These are phyloP conservation scores for Boletus vinaceobasis DNA, from an alignment of 768 basidiomycete genomes.

Conservation along the genomic window DNA sequence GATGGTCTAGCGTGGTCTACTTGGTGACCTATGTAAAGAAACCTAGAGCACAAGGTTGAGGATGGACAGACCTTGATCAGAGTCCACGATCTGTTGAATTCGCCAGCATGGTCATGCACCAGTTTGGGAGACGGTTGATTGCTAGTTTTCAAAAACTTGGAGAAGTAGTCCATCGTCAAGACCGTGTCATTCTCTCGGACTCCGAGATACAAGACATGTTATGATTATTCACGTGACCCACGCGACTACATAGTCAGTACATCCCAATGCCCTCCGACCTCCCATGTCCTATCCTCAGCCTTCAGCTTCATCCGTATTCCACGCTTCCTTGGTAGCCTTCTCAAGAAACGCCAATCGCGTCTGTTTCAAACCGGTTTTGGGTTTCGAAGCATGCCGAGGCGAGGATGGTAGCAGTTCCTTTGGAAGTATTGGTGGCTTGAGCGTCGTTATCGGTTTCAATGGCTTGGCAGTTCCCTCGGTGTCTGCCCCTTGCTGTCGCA, in stretches of 20 bases:
- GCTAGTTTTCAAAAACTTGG: slow-evolving; percentile 60
- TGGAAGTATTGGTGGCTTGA: slow-evolving; percentile 28
- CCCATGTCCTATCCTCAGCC: not conserved
- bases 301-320: not conserved
- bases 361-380: slow-evolving; percentile 15
- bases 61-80: slow-evolving; percentile 55
- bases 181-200: not conserved
- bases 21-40: slow-evolving; percentile 8
- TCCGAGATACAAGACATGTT: not conserved
- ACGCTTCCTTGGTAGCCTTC: not conserved
- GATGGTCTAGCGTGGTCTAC: slow-evolving; percentile 79
- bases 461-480: slow-evolving; percentile 4
- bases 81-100: slow-evolving; percentile 76
- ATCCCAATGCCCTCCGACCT: not conserved
- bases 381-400: slow-evolving; percentile 4
- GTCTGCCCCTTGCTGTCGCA: not conserved
- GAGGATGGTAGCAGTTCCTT: slow-evolving; percentile 20
- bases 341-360: slow-evolving; percentile 18
- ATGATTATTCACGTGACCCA: slow-evolving; percentile 14
- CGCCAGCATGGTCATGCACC: slow-evolving; percentile 61
- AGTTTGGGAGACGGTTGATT: slow-evolving; percentile 46
- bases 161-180: slow-evolving; percentile 75
- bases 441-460: slow-evolving; percentile 29
- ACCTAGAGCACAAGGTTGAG: not conserved
- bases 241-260: not conserved